Evolutionary conservation across 495 filamentous ascomycete genomes (phyloP).

Genomic region (Cladorrhinum samala): DNA sequence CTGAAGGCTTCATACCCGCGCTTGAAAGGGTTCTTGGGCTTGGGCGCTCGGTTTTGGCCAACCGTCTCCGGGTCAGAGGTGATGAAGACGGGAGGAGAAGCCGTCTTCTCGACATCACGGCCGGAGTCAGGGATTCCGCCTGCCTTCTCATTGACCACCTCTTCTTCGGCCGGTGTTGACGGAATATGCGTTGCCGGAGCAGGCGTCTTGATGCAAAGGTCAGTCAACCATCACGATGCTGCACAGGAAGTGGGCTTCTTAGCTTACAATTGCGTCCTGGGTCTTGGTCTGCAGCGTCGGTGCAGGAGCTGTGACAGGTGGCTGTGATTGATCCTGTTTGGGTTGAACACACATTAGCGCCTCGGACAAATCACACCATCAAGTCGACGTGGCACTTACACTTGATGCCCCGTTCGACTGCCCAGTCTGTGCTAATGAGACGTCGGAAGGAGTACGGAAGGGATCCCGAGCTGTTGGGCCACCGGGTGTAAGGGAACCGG

Average conservation of each 20-base stretch:
- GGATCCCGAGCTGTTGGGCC: slow-evolving; percentile 11
- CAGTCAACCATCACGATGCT: neutral
- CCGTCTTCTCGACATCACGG: slow-evolving; percentile 9
- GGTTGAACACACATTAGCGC: slow-evolving; percentile 5
- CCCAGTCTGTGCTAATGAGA: slow-evolving; percentile 11
- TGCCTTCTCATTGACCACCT: slow-evolving; percentile 18
- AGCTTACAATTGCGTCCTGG: slow-evolving; percentile 3
- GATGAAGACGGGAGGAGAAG: neutral
- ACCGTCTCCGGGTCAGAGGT: slow-evolving; percentile 11
- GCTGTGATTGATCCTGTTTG: slow-evolving; percentile 4
- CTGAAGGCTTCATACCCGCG: slow-evolving; percentile 16
- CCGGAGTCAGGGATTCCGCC: slow-evolving; percentile 2
- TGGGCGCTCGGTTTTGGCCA: neutral
- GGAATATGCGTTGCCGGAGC: slow-evolving; percentile 6
- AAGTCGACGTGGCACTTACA: slow-evolving; percentile 10
- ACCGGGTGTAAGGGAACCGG: slow-evolving; percentile 5
- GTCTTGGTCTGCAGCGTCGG: too few species aligned
- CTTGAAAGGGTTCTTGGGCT: slow-evolving; percentile 13
- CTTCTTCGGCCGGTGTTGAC: neutral
- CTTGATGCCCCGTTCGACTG: slow-evolving; percentile 17
- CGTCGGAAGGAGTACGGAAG: slow-evolving; percentile 23
- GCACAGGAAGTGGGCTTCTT: neutral
- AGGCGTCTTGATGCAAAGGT: slow-evolving; percentile 5
- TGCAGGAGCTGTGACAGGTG: neutral
- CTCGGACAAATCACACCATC: neutral